These are phyloP conservation scores for Cymbopogon citratus DNA, from an alignment of 176 grass and related monocot genomes.

Conservation along the genomic window DNA sequence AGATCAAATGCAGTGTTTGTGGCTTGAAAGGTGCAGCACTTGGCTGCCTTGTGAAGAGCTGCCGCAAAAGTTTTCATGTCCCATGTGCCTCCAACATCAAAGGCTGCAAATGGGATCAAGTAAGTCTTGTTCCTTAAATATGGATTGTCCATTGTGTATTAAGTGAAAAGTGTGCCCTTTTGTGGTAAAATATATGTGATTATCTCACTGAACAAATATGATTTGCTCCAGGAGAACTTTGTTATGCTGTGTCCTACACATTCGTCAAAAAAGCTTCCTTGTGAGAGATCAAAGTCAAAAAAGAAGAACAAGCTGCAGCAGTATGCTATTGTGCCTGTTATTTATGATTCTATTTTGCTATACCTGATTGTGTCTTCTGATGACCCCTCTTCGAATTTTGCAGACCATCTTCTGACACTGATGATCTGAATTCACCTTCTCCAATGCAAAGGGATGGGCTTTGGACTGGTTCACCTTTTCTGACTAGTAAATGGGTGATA, in stretches of 20 bases:
- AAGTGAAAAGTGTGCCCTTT: not conserved
- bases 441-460: conserved; percentile 37
- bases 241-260: conserved; percentile 87
- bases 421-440: conserved; percentile 39
- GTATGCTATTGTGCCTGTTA: conserved; percentile 35
- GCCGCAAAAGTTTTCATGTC: conserved; percentile 87
- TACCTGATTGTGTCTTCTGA: not conserved
- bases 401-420: conserved; percentile 41
- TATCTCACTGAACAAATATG: not conserved
- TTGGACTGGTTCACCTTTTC: conserved; percentile 43
- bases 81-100: conserved; percentile 62
- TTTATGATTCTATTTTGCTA: conserved; percentile 10
- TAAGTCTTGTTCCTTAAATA: conserved; percentile 11
- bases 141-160: not conserved
- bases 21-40: conserved; percentile 93
- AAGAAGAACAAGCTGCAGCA: conserved; percentile 34
- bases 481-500: conserved; percentile 68
- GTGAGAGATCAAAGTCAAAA: conserved; percentile 61
- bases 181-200: not conserved
- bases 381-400: conserved; percentile 2
- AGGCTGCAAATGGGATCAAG: conserved; percentile 82
- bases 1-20: conserved; percentile 90
- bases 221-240: conserved; percentile 58
- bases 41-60: conserved; percentile 85
- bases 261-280: conserved; percentile 73